Evolutionary conservation across 2,329 filamentous ascomycete genomes (phyloP), one percentile per base, ranked within the genome.

Genomic region (Ramularia endophylla): DNA sequence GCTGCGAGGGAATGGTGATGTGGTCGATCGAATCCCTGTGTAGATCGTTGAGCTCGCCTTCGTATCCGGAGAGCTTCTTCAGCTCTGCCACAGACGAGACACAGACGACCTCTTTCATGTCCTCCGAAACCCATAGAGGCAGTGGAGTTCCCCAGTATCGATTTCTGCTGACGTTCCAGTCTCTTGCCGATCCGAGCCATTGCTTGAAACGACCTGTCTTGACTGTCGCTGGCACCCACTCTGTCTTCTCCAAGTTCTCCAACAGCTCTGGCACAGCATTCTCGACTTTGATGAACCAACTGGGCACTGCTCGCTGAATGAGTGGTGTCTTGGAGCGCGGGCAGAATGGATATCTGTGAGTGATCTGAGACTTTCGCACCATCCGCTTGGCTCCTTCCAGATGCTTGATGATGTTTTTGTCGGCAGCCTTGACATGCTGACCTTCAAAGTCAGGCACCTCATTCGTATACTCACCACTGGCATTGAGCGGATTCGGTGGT

Each of bases 111-210:
- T 97, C 90, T 59, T 90, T 84, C 57, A 83, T 72, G 60, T 95
- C 89, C 20, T 94, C 87, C 58, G 86, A 94, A 27, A 86, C 83
- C 90, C 90, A 97, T 27, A 95, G 66, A 5, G 89, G 89, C 44
- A 95, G 80, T 2, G 89, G 89, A 0, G 88, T 95, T 37, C 90
- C 90, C 90, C 90, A 95, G 67, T 94, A 97, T 41, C 90, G 78
- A 64, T 94, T 95, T 52, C 90, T 77, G 40, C 87, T 92, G 22
- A 97, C 84, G 60, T 95, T 94, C 90, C 90, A 97, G 65, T 97
- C 90, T 44, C 84, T 82, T 11, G 90, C 89, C 60, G 90, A 90
- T 45, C 77, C 72, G 48, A 97, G 90, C 90, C 90, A 95, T 67
- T 81, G 92, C 33, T 83, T 78, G 57, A 97, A 97, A 11, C 90